Evolutionary conservation across 495 filamentous ascomycete species (phyloP).

Genomic region (Echria macrotheca): DNA sequence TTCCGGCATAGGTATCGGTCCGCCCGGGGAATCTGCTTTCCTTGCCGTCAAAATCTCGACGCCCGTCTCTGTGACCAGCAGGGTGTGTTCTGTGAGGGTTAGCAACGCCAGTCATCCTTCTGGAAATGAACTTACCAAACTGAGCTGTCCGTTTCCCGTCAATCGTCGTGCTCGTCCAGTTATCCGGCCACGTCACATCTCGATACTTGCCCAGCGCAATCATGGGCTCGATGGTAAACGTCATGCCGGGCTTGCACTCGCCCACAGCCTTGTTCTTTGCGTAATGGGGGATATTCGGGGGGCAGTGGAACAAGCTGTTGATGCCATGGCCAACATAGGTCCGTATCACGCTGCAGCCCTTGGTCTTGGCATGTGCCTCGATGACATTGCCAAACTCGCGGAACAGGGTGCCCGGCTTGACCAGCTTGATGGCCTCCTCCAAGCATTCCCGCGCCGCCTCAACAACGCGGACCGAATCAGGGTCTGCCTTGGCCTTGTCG

Average conservation of each 20-base stretch:
- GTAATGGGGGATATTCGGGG: constrained; percentile 84
- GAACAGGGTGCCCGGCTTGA: constrained; percentile 83
- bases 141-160: constrained; percentile 81
- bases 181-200: constrained; percentile 84
- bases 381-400: constrained; percentile 78
- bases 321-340: constrained; percentile 90
- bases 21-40: constrained; percentile 74
- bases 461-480: constrained; percentile 77
- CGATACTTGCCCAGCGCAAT: constrained; percentile 74
- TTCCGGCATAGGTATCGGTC: constrained; percentile 71
- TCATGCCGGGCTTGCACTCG: constrained; percentile 82
- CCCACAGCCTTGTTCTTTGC: constrained; percentile 88
- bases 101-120: no score
- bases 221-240: constrained; percentile 92
- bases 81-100: constrained; percentile 74
- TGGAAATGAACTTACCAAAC: constrained; percentile 53
- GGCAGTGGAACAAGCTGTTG: constrained; percentile 77
- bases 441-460: constrained; percentile 77
- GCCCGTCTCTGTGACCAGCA: constrained; percentile 87
- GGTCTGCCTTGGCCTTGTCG: constrained; percentile 64
- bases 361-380: constrained; percentile 76
- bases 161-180: constrained; percentile 81
- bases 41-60: constrained; percentile 91
- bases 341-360: constrained; percentile 74
- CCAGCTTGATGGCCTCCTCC: constrained; percentile 74